Evolutionary conservation across 306 rosid genomes (phyloP).

Genomic region (Medicago truncatula): MtrunA17r5.0-ANR NC_053046.1:44668001-44668500

Average conservation of each 20-base stretch:
- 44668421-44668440: neutral
- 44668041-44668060: neutral
- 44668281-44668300: neutral
- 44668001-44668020: no score
- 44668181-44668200: slow-evolving; percentile 12
- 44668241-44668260: slow-evolving; percentile 12
- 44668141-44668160: neutral
- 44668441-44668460: neutral
- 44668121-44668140: slow-evolving; percentile 10
- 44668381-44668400: neutral
- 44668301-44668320: neutral
- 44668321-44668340: neutral
- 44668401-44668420: neutral
- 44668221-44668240: slow-evolving; percentile 4
- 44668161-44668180: slow-evolving; percentile 8
- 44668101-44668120: neutral
- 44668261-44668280: neutral
- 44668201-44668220: slow-evolving; percentile 8
- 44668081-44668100: neutral
- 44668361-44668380: neutral
- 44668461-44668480: neutral
- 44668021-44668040: slow-evolving; percentile 22
- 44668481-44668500: neutral
- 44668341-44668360: slow-evolving; percentile 1
- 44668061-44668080: slow-evolving; percentile 15